A percentile compares a stretch with the other conserved stretches of the same genome.
These are phyloP conservation scores for Physaria fendleri DNA, from an alignment of 345 rosid genomes.

Conservation along the genomic window DNA sequence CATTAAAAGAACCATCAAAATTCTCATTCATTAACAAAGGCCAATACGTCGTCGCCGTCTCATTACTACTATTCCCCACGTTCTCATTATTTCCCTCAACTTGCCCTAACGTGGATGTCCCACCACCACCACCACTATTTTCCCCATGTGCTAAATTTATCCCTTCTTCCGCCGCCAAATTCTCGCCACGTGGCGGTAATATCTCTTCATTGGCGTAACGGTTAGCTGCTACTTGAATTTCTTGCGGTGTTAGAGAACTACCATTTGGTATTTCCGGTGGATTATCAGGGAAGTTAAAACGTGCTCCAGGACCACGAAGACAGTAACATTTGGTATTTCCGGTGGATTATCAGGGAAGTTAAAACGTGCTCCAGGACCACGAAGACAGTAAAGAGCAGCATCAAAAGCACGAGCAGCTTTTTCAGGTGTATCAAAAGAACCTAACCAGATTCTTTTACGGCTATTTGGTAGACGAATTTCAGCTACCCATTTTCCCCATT, in stretches of 20 bases:
- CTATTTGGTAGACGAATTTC: slow-evolving; percentile 89
- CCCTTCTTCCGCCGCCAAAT: neutral
- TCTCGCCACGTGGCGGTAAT: slow-evolving; percentile 3
- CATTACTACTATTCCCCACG: neutral
- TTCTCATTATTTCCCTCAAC: slow-evolving; percentile 4
- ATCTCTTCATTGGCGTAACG: slow-evolving; percentile 43
- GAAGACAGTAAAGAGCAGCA: slow-evolving; percentile 66
- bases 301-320: slow-evolving; percentile 55
- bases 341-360: slow-evolving; percentile 66
- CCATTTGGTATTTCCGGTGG: slow-evolving; percentile 50
- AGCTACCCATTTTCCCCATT: slow-evolving; percentile 96
- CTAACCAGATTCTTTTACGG: slow-evolving; percentile 87
- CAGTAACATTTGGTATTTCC: slow-evolving; percentile 46
- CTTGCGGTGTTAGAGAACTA: slow-evolving; percentile 34
- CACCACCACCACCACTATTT: slow-evolving; percentile 23
- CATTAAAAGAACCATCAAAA: slow-evolving; percentile 6
- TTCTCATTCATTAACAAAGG: slow-evolving; percentile 22
- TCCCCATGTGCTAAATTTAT: slow-evolving; percentile 20
- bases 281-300: slow-evolving; percentile 57
- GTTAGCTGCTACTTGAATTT: slow-evolving; percentile 55
- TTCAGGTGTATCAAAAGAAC: slow-evolving; percentile 62
- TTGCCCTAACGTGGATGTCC: slow-evolving; percentile 24
- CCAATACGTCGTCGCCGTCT: slow-evolving; percentile 20
- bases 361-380: slow-evolving; percentile 56
- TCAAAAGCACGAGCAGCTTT: slow-evolving; percentile 97